Conservation (phyloP, 2,329 filamentous ascomycete species). For the Talaromyces verruculosus region DNA sequence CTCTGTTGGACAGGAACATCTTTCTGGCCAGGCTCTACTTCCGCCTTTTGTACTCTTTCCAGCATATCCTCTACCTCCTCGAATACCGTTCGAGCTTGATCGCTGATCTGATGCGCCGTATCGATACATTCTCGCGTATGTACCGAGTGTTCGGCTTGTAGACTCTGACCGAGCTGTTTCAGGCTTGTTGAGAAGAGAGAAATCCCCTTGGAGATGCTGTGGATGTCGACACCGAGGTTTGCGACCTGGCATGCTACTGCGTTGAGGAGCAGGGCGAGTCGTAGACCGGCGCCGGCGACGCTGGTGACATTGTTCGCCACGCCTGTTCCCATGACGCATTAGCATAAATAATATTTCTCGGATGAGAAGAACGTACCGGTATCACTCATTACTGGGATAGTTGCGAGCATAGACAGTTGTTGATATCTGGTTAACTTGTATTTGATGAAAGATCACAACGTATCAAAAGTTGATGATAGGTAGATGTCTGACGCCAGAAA, state of each 20-base stretch:
- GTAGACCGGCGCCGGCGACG: constrained; percentile 37
- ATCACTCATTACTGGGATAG: constrained; percentile 1
- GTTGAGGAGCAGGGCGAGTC: constrained; percentile 44
- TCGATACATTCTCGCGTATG: constrained; percentile 36
- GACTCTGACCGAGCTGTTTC: constrained; percentile 38
- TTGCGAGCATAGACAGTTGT: constrained; percentile 4
- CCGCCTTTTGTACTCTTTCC: constrained; percentile 34
- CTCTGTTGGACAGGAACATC: constrained; percentile 34
- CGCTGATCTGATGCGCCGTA: constrained; percentile 40
- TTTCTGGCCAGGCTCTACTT: constrained; percentile 28
- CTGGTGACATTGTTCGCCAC: constrained; percentile 24
- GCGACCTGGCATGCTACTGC: constrained; percentile 44
- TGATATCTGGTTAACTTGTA: neutral
- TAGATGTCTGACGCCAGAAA: neutral
- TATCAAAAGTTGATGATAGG: neutral
- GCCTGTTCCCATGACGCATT: constrained; percentile 2
- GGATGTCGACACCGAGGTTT: constrained; percentile 41
- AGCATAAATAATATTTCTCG: neutral
- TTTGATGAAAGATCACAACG: neutral
- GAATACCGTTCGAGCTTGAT: constrained; percentile 42
- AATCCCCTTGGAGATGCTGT: constrained; percentile 44
- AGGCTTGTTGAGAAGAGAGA: constrained; percentile 43
- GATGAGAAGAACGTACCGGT: neutral
- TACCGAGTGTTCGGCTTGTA: constrained; percentile 34
- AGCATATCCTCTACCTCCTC: constrained; percentile 46